Percentiles rank a stretch among this genome's conserved stretches.
phyloP scores from a whole-genome alignment of 1,284 basidiomycete species.

The Papiliotrema terrestris region DNA sequence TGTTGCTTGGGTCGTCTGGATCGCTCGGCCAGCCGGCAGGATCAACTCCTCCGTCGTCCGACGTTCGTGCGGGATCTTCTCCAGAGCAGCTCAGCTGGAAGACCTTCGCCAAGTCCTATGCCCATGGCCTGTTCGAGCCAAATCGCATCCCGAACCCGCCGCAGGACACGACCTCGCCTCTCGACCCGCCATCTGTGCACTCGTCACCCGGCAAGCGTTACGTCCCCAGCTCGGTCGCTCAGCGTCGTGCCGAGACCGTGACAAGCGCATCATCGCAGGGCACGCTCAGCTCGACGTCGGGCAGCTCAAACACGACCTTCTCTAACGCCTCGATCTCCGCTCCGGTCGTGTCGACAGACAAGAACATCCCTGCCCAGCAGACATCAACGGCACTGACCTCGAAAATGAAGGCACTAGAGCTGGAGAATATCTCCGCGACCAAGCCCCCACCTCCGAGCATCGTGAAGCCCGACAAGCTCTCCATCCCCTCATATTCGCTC shows the following conservation, averaged over 20 bases:
- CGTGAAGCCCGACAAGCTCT: constrained; percentile 23
- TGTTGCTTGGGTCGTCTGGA: neutral
- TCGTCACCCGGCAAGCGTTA: constrained; percentile 25
- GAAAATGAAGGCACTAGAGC: constrained; percentile 22
- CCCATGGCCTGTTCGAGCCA: constrained; percentile 75
- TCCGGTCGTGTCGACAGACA: neutral
- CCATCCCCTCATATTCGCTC: constrained; percentile 44
- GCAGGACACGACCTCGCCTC: constrained; percentile 9
- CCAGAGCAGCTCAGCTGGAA: constrained; percentile 54
- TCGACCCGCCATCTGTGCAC: constrained; percentile 16
- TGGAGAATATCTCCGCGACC: constrained; percentile 16
- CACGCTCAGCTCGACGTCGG: constrained; percentile 9
- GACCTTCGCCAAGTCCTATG: constrained; percentile 70
- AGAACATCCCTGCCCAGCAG: neutral
- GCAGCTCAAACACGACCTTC: constrained; percentile 1
- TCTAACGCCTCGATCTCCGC: constrained; percentile 2
- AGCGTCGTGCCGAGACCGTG: neutral
- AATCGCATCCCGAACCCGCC: constrained; percentile 68
- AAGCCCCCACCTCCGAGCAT: neutral
- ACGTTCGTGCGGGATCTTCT: neutral
- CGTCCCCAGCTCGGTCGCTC: constrained; percentile 6
- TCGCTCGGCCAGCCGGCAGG: neutral
- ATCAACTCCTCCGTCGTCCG: neutral
- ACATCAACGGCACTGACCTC: constrained; percentile 19
- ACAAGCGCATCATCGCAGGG: constrained; percentile 4